Evolutionary conservation across 2,329 filamentous ascomycete genomes (phyloP), one percentile per base, ranked within the genome.

Genomic region (Aspergillus niger): DNA sequence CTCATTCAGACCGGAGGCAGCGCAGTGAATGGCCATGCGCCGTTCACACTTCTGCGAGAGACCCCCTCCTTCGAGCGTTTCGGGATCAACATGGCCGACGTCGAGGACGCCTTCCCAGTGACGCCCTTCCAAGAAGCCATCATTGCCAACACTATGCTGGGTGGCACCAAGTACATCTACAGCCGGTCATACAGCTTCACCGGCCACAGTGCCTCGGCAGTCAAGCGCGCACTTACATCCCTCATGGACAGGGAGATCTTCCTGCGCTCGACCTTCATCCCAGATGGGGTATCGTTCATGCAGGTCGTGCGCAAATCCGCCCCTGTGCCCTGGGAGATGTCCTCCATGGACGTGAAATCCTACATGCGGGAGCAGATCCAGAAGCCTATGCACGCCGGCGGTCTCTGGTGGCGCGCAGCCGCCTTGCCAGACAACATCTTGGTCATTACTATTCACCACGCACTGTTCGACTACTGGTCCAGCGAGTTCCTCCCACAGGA

Each of bases 311-410:
- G 15, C 2, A 49, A 17, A 17, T 3, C 24, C 2, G 22, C 44
- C 13, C 13, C 36, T 11, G 13, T 61, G 3, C 44, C 44, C n/a
- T 61, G 59, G 59, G 24, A 48, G 10, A 41, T 53, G 8, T 15
- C 39, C 6, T 57, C 55, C 20, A 32, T 44, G 24, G 22, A 39
- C 8, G 20, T 58, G 7, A 20, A 26, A 3, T 32, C 57, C 0
- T 61, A 61, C 41, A 30, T 61, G 15, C 36, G 52, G 3, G 30
- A 38, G 8, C 47, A 61, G 17, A 61, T 57, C 1, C 15, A 43
- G 3, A 26, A 17, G 11, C 28, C 43, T 2, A n/a, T 61, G 17
- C 30, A 55, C 10, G 30, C 57, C 3, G 49, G 39, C 3, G 49
- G 50, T 7, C 59, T 55, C 2, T 56, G 57, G 20, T 36, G 57